Conservation (phyloP, 371 early-diverging fungal species). For the Mortierella sp. region DNA sequence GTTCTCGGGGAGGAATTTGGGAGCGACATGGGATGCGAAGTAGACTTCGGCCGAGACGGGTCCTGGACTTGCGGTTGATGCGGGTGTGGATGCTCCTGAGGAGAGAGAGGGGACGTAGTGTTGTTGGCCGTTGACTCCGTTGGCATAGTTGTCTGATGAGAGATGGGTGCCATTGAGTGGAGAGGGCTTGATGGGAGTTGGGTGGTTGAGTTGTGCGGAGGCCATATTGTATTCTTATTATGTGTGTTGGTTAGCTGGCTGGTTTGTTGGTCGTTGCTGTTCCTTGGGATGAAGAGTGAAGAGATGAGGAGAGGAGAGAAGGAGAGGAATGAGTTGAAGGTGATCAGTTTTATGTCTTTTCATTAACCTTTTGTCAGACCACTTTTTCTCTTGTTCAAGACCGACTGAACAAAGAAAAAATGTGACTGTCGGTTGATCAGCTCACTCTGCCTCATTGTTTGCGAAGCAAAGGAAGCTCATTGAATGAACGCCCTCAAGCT, state of each 20-base stretch:
- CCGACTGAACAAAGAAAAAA: not conserved
- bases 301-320: conserved; percentile 3
- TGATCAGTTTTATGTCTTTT: not conserved
- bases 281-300: conserved; percentile 1
- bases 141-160: not conserved
- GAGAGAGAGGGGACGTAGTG: conserved; percentile 18
- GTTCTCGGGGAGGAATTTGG: conserved; percentile 76
- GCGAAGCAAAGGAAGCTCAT: not conserved
- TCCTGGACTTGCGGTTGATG: conserved; percentile 43
- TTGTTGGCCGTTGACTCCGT: conserved; percentile 1
- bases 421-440: conserved; percentile 8
- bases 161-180: conserved; percentile 22
- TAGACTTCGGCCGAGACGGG: conserved; percentile 65
- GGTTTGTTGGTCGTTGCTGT: not conserved
- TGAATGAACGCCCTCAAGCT: not conserved
- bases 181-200: conserved; percentile 31
- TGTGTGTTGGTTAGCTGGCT: not conserved
- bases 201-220: conserved; percentile 31
- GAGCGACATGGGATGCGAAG: conserved; percentile 83
- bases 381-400: not conserved
- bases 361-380: not conserved
- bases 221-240: not conserved
- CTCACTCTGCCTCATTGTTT: not conserved
- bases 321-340: not conserved
- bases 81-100: conserved; percentile 38